phyloP scores from a whole-genome alignment of 352 stramenopile genomes.

The Pythium dissotocum region DNA sequence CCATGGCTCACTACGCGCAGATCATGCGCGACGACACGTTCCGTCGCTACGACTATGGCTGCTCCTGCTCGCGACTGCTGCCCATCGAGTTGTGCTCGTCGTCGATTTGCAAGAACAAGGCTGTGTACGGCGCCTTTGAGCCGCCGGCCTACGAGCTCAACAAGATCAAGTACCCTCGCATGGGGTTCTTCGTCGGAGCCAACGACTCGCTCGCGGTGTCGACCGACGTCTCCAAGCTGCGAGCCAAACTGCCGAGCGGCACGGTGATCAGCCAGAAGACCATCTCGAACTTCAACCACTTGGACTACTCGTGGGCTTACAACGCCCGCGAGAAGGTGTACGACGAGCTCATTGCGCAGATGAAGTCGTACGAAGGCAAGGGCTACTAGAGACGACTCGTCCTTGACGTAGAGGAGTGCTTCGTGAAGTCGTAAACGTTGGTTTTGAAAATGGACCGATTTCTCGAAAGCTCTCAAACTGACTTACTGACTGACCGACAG shows the following conservation, averaged over 20 bases:
- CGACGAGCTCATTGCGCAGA: slow-evolving; percentile 31
- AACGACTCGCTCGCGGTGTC: slow-evolving; percentile 54
- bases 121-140: slow-evolving; percentile 43
- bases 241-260: slow-evolving; percentile 36
- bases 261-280: slow-evolving; percentile 53
- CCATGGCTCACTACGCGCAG: slow-evolving; percentile 63
- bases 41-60: slow-evolving; percentile 62
- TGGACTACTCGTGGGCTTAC: slow-evolving; percentile 71
- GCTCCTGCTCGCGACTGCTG: slow-evolving; percentile 38
- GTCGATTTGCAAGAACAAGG: slow-evolving; percentile 58
- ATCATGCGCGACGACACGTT: slow-evolving; percentile 58
- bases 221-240: slow-evolving; percentile 48
- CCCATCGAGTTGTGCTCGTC: slow-evolving; percentile 40
- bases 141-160: slow-evolving; percentile 46
- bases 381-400: too few species aligned
- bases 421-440: too few species aligned
- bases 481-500: too few species aligned
- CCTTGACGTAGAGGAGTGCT: too few species aligned
- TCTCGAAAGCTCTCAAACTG: too few species aligned
- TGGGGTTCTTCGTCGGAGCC: slow-evolving; percentile 45
- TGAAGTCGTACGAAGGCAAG: too few species aligned
- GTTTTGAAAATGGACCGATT: too few species aligned
- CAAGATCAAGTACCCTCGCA: slow-evolving; percentile 52
- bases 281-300: slow-evolving; percentile 50
- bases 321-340: slow-evolving; percentile 60